Conservation (phyloP, 345 rosid genomes). For the Chamaenerion angustifolium region DNA sequence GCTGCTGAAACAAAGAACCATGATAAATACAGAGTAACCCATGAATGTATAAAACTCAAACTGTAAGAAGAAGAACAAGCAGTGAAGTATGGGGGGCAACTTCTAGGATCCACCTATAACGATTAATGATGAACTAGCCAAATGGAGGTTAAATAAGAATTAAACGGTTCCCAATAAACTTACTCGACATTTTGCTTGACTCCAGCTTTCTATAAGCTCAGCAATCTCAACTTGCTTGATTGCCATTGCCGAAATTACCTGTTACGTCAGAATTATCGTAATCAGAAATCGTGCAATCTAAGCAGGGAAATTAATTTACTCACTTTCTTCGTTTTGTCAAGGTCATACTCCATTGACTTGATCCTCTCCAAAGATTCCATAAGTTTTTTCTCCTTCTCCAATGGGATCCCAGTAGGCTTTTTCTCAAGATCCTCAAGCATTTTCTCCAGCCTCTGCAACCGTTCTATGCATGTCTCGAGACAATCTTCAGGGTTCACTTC, state of each 20-base stretch:
- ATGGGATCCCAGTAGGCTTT: slow-evolving; percentile 50
- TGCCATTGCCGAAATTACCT: slow-evolving; percentile 8
- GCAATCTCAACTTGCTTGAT: slow-evolving; percentile 56
- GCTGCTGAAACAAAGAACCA: no score
- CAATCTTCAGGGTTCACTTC: not conserved
- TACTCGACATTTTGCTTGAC: slow-evolving; percentile 35
- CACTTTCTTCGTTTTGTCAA: slow-evolving; percentile 71
- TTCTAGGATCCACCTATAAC: no score
- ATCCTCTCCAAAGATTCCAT: slow-evolving; percentile 65
- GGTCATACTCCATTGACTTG: slow-evolving; percentile 66
- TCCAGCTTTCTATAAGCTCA: slow-evolving; percentile 37
- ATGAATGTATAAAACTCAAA: no score
- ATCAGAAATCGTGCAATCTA: no score
- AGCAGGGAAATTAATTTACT: slow-evolving; percentile 8
- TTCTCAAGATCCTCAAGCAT: slow-evolving; percentile 35
- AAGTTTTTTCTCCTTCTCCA: slow-evolving; percentile 58
- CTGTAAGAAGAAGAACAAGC: no score
- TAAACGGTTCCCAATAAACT: no score
- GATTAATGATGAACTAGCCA: no score
- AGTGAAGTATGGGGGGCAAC: no score
- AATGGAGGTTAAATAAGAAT: no score
- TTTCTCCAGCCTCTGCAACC: slow-evolving; percentile 54
- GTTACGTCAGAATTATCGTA: no score
- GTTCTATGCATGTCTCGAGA: slow-evolving; percentile 46
- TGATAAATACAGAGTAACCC: no score